Evolutionary conservation across 2,329 filamentous ascomycete genomes (phyloP).

Genomic region (Pyrenophora graminea): DNA sequence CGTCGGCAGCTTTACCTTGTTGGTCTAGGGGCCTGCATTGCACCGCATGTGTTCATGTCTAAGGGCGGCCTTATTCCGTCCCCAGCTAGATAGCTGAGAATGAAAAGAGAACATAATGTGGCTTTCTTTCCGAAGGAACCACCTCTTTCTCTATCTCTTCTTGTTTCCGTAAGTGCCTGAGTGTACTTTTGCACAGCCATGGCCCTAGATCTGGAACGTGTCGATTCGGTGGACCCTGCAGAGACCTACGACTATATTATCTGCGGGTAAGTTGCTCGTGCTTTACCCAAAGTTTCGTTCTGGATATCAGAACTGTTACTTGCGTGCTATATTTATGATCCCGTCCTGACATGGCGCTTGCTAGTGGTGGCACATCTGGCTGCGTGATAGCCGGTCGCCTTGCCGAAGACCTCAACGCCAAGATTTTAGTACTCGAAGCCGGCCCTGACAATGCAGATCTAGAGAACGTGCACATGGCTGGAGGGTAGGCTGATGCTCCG

Average conservation of each 20-base stretch:
- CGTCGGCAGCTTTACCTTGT: no score
- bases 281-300: neutral
- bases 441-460: conserved; percentile 52
- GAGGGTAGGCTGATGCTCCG: conserved; percentile 37
- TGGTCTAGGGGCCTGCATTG: no score
- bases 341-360: neutral
- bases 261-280: conserved; percentile 23
- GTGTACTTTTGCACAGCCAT: conserved; percentile 6
- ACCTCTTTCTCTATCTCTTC: neutral
- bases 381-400: conserved; percentile 56
- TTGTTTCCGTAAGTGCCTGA: neutral
- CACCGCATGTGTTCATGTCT: no score
- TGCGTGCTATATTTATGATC: neutral
- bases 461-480: conserved; percentile 58
- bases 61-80: no score
- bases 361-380: conserved; percentile 53
- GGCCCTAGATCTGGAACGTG: conserved; percentile 25
- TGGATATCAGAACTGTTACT: fast-evolving
- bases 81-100: no score
- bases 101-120: no score
- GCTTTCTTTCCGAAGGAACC: no score
- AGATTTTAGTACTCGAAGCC: conserved; percentile 54
- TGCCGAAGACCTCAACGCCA: conserved; percentile 50
- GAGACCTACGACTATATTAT: conserved; percentile 35
- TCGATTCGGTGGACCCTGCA: conserved; percentile 21